These are phyloP conservation scores for Chiua virens DNA, from an alignment of 768 basidiomycete genomes.

Conservation along the genomic window DNA sequence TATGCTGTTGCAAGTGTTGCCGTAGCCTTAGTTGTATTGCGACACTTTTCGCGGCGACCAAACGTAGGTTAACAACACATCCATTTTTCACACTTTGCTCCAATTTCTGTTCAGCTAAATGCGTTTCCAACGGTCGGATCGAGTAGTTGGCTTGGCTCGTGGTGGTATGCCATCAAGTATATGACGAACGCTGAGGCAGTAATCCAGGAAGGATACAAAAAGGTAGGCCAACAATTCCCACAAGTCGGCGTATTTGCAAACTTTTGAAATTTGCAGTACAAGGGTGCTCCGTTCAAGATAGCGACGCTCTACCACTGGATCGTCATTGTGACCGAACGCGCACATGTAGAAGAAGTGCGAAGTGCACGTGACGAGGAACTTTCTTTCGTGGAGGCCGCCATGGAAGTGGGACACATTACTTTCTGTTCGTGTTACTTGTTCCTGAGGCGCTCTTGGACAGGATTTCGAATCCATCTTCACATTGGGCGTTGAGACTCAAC, in stretches of 20 bases:
- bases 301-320: conserved; percentile 32
- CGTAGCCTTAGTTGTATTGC: not conserved
- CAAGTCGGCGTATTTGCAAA: too few species aligned
- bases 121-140: conserved; percentile 30
- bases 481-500: too few species aligned
- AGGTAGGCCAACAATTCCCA: conserved; percentile 15
- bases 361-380: conserved; percentile 42
- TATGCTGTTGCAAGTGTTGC: not conserved
- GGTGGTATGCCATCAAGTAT: conserved; percentile 18
- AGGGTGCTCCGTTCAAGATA: conserved; percentile 30
- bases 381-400: too few species aligned
- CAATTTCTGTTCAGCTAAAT: conserved; percentile 15
- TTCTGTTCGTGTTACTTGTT: too few species aligned
- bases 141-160: conserved; percentile 27
- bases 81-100: not conserved
- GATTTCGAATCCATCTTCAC: too few species aligned
- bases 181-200: conserved; percentile 18
- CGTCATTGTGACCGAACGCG: conserved; percentile 33
- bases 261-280: conserved; percentile 18
- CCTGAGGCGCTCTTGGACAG: too few species aligned
- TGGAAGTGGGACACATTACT: too few species aligned
- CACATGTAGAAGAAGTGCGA: conserved; percentile 39
- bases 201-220: conserved; percentile 31
- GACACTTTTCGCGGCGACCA: not conserved
- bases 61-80: not conserved